Evolutionary conservation across 148 eudicot species (phyloP).

Genomic region (Rhododendron kiyosumense): DNA sequence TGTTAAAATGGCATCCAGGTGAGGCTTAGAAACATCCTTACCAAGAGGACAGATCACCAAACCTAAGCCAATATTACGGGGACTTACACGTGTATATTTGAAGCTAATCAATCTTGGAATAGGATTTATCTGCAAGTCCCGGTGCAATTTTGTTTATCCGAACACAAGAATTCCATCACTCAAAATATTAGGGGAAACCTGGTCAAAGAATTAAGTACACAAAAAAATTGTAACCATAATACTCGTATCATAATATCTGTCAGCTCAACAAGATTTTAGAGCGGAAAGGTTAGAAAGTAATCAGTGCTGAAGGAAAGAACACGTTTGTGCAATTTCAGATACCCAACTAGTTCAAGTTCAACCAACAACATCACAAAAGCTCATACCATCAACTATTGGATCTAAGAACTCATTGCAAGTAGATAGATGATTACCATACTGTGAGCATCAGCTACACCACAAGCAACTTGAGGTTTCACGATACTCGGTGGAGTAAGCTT

Average conservation of each 20-base stretch:
- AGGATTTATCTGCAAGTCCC: neutral
- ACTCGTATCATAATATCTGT: neutral
- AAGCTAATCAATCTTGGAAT: neutral
- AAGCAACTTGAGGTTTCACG: conserved; percentile 97
- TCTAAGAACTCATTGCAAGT: neutral
- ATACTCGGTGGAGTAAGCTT: conserved; percentile 66
- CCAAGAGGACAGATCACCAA: neutral
- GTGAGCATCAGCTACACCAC: conserved; percentile 93
- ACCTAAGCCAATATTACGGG: neutral
- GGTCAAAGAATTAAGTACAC: neutral
- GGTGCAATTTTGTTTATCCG: neutral
- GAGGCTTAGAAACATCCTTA: neutral
- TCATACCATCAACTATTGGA: neutral
- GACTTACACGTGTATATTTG: neutral
- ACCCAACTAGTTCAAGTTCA: conserved; percentile 3
- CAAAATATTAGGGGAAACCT: neutral
- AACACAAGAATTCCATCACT: neutral
- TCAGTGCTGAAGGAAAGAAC: neutral
- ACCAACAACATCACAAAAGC: neutral
- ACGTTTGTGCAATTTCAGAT: neutral
- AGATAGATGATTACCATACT: conserved; percentile 59
- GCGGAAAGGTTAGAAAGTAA: neutral
- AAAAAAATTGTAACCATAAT: neutral
- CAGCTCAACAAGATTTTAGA: neutral
- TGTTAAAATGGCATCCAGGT: neutral